Base-by-base conservation (phyloP, 345 rosid species). In the Murraya paniculata region DNA sequence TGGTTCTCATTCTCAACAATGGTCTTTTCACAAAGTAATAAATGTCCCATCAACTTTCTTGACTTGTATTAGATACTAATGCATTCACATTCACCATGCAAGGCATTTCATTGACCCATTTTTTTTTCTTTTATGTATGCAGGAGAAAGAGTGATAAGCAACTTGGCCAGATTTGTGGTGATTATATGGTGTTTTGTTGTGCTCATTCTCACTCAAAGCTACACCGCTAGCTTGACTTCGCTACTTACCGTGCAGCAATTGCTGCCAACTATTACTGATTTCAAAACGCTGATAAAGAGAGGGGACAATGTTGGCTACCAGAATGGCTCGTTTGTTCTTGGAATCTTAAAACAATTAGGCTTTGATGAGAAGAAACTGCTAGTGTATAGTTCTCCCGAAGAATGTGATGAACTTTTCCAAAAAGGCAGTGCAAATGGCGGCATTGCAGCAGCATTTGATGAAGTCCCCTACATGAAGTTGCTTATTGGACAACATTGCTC, bases 1-100 rank as follows among this genome's bases (percentile, higher is more conserved):
- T 92, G 94, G 93, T 94, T 92, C 72, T 89, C 98, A 57, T 92
- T 94, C 89, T 88, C 97, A 0, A 92, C 86, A 53, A 78, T 92
- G 86, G 88, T 85, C n/a, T 90, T 88, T 67, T 89, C 94, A 0
- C 88, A 81, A 0, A 2, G 84, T 81, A 79, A 80, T 48, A 0
- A 48, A 14, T 55, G n/a, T 33, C n/a, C 25, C 7, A 13, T 19
- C 4, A 1, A 38, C 9, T 18, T 48, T 9, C 6, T 16, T 48
- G 19, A 16, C 19, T 48, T 39, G 1, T 50, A 18, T 18, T 31
- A 7, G 55, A 14, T 0, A 16, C 38, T 14, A 35, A 25, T 16
- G 22, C 25, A 21, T 19, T 41, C 48, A 41, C 4, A 41, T 10
- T 41, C 48, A 10, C 4, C 48, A 41, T 41, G 14, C 48, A 2